A percentile compares a stretch with the other conserved stretches of the same genome.
Conservation (phyloP, 495 filamentous ascomycete species). For the Glarea lozoyensis region DNA sequence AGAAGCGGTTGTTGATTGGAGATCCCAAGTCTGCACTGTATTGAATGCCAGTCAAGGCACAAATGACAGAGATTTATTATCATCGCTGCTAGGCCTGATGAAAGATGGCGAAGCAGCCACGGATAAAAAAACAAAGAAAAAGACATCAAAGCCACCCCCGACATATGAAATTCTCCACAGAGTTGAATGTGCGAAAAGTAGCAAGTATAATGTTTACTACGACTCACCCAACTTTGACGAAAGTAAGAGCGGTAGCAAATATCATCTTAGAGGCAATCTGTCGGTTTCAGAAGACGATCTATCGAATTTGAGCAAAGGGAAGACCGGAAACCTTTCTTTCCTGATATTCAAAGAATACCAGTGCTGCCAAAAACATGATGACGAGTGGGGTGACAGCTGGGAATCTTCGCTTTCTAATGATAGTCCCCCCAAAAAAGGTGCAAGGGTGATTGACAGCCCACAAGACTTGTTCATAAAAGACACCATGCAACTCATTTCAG, state of each 20-base stretch:
- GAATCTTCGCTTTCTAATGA: neutral
- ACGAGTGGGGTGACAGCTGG: no score
- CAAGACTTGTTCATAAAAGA: neutral
- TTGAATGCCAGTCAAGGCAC: no score
- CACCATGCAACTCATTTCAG: neutral
- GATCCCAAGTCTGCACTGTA: no score
- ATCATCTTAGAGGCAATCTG: neutral
- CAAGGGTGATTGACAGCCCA: neutral
- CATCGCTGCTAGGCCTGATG: no score
- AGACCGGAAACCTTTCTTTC: neutral
- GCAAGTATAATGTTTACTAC: neutral
- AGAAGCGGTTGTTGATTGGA: no score
- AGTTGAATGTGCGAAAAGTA: neutral
- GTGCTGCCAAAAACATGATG: no score
- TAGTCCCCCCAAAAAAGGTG: neutral
- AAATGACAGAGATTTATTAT: no score
- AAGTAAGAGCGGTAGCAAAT: neutral
- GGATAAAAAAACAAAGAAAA: no score
- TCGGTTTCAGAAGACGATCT: neutral
- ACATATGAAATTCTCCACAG: neutral
- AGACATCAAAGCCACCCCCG: no score
- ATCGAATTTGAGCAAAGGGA: neutral
- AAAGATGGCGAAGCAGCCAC: no score
- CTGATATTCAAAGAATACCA: neutral
- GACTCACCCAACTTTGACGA: neutral